phyloP scores from a whole-genome alignment of 1,284 basidiomycete genomes.

The Vanrija pseudolonga region DNA sequence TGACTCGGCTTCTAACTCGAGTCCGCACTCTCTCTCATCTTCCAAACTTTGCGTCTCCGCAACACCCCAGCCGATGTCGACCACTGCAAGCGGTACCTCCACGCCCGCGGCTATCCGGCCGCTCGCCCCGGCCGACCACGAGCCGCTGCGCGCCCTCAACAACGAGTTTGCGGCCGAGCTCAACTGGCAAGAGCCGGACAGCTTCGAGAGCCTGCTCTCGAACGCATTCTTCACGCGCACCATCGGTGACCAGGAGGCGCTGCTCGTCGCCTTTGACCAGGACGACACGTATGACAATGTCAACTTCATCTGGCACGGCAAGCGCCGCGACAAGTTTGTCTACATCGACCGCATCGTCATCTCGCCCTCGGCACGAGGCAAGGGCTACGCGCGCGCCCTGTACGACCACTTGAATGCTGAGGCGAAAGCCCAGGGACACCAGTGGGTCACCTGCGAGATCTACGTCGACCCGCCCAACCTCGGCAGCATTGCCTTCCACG shows the following conservation, averaged over 20 bases:
- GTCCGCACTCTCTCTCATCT: no score
- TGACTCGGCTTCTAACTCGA: no score
- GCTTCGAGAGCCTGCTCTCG: slow-evolving; percentile 4
- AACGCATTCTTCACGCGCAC: slow-evolving; percentile 5
- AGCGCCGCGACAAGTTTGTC: slow-evolving; percentile 3
- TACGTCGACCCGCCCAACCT: slow-evolving; percentile 13
- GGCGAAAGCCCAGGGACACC: not conserved
- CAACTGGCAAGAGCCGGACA: slow-evolving; percentile 2
- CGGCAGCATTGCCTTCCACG: slow-evolving; percentile 4
- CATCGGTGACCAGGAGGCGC: slow-evolving; percentile 3
- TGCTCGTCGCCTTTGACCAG: slow-evolving; percentile 5
- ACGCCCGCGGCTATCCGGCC: not conserved
- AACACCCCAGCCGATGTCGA: no score
- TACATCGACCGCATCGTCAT: slow-evolving; percentile 14
- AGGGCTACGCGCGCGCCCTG: slow-evolving; percentile 4
- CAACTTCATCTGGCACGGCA: slow-evolving; percentile 11
- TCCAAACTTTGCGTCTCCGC: no score
- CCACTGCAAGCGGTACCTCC: no score
- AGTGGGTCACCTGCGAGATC: slow-evolving; percentile 10
- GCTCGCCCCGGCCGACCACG: not conserved
- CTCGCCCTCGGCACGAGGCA: not conserved
- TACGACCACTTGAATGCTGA: slow-evolving; percentile 1
- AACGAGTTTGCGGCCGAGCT: slow-evolving; percentile 7
- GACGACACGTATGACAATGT: slow-evolving; percentile 7
- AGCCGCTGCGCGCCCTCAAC: slow-evolving; percentile 6